Base-by-base conservation (phyloP, 352 stramenopile species). In the Phytophthora ohioensis region DNA sequence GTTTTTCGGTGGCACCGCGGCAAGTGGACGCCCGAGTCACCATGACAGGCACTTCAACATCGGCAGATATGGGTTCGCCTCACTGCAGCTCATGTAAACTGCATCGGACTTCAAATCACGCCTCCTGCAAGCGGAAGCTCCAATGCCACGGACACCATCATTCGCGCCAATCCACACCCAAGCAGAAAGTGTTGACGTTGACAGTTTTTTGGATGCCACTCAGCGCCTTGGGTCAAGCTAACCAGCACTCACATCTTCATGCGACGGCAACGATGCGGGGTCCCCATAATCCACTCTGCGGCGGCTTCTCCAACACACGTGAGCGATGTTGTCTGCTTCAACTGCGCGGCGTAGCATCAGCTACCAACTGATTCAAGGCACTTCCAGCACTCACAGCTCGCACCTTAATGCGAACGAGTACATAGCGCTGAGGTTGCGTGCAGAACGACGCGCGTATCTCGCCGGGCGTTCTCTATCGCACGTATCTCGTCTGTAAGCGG, bases 141-240 rank as follows among this genome's bases (percentile, higher is more conserved):
- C n/a, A 53, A 52, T n/a, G 58, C 36, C 47, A 43, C 8, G 63
- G 17, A 42, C 38, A 55, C 56, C 64, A 71, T 57, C 64, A 71
- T 51, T 67, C 61, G 9, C 6, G 7, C 39, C 38, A 71, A 32
- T 67, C 11, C 15, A 51, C 55, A 56, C 32, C 51, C 42, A 52
- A 53, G 52, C 39, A 49, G 64, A 69, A 71, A 46, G 48, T 71
- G 56, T 67, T 67, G 64, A 71, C 64, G 63, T 71, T 56, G 64
- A 67, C 64, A 71, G n/a, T 48, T 59, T 42, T 45, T 47, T 17
- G 47, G 35, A 35, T 35, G 35, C 11, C 10, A 17, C 9, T 39
- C 30, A 45, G 39, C 39, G 39, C 12, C 8, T 5, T 45, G 39
- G 11, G n/a, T 17, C 11, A 4, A 45, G 39, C 39, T 7, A 45